Conservation (phyloP, 805 yeast species). For the Geotrichum ghanense region DNA sequence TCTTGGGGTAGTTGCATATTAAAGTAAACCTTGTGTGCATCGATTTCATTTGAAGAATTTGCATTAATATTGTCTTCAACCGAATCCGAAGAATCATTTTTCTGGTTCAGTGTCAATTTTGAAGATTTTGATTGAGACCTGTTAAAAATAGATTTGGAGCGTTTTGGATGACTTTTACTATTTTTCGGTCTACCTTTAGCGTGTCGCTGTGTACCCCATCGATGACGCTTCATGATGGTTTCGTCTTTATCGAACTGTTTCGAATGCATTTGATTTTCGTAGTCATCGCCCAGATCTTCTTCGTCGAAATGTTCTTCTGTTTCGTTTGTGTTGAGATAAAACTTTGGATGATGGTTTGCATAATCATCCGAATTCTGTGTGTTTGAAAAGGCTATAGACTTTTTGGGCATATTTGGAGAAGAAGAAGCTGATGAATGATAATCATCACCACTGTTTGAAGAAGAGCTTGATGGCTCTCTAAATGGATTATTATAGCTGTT, state of each 20-base stretch:
- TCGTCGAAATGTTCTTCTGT: neutral
- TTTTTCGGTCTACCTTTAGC: neutral
- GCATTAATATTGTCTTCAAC: conserved; percentile 20
- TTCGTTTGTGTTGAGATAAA: neutral
- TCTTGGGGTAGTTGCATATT: conserved; percentile 38
- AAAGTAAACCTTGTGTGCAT: conserved; percentile 34
- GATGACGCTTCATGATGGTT: conserved; percentile 51
- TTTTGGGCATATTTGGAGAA: neutral
- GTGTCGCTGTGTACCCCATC: conserved; percentile 89
- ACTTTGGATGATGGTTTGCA: neutral
- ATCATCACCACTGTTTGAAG: neutral
- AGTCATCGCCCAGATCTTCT: no score
- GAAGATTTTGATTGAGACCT: neutral
- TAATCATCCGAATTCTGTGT: neutral
- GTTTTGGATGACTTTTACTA: conserved; percentile 37
- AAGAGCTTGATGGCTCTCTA: neutral
- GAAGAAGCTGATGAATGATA: neutral
- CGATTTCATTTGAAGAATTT: conserved; percentile 4
- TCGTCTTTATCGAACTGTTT: neutral
- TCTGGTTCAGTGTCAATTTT: neutral
- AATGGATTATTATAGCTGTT: neutral
- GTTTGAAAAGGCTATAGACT: neutral
- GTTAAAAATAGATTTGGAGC: conserved; percentile 18
- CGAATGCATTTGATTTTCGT: neutral
- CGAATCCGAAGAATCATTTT: conserved; percentile 3